Base-by-base conservation (phyloP, 225 moss, liverwort and hornwort species). In the Pseudoscleropodium purum region DNA sequence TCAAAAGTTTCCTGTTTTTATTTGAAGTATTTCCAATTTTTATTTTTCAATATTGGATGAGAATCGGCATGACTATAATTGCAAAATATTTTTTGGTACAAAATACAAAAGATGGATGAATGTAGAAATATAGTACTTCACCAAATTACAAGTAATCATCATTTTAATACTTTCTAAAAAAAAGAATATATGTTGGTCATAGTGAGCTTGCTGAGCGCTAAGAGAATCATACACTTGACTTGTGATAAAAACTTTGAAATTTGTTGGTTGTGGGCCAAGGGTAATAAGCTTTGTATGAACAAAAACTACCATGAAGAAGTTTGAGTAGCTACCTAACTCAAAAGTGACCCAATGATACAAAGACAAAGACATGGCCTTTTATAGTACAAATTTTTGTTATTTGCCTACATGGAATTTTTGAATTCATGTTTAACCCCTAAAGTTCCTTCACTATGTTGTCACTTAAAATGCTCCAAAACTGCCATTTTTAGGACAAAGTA, bases 221-320 rank as follows among this genome's bases (percentile, higher is more conserved):
- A 7, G 7, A 15, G 1, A 45, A 29, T 0, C 18, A 47, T 47
- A 31, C 0, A 3, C 7, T 30, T 75, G 4, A 1, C 2, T 10
- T 13, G 1, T 51, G 0, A 52, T 56, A 34, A 51, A 75, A 52
- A 34, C 1, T 20, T 51, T 76, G 34, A 21, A 51, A 34, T 51
- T 34, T 52, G 2, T 76, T 34, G 56, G 56, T 15, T 56, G 56
- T 56, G 18, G 56, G 19, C 56, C 7, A 23, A 36, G 8, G 19
- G 1, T 52, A 9, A 36, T 8, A 52, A 13, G 8, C 5, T 52
- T 23, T 52, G 14, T 13, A 36, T 34, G 0, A 1, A 6, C 11
- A 23, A 52, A 24, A 33, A 77, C 9, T 52, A 34, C 13, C 2
- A 52, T 15, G 1, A 77, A 1, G 3, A 77, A 52, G 9, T 77